Evolutionary conservation across 352 stramenopile species (phyloP), one percentile per base, ranked within the genome.

Genomic region (Phytophthora europaea): DNA sequence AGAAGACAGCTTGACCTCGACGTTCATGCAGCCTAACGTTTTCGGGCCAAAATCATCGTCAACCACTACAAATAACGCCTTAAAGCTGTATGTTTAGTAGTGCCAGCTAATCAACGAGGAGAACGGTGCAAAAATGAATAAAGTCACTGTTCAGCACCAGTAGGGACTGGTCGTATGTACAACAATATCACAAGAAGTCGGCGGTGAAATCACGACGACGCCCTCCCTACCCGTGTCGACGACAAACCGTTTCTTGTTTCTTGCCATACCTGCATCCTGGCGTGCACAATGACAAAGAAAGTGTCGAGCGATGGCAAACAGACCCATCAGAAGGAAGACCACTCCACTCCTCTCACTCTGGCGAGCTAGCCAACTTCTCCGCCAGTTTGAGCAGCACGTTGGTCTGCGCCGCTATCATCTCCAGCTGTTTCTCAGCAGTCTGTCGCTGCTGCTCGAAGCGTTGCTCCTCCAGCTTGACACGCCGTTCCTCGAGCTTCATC

Each of bases 321-420:
- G 6, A 15, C 26, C 3, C 26, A 31, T 31, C 26, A 31, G 26
- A 31, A 0, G 26, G 26, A 31, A 31, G 26, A 31, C 26, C 26
- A 31, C 26, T 31, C 34, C 36, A 75, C 31, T 68, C 26, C 0
- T 43, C 36, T 43, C 36, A 47, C 50, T 28, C 34, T 12, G 51
- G 36, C 31, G 64, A 40, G 4, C 15, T n/a, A 12, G 62, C 13
- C 50, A 78, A 36, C 15, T 78, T 78, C 16, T 74, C 71, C 2
- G 60, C 71, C 38, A 78, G 22, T 55, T 72, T 74, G 20, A 75
- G 71, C 67, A 78, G 40, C 13, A 78, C 54, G n/a, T 65, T 65
- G 12, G 71, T 78, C 55, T 78, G 71, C 12, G 71, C 66, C 2
- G 65, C 61, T 60, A 78, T 74, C 71, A 78, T 78, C 60, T 78